A percentile compares a stretch with the other conserved stretches of the same genome.
These are phyloP conservation scores for Suillus bovinus DNA, from an alignment of 768 basidiomycete genomes.

Conservation along the genomic window DNA sequence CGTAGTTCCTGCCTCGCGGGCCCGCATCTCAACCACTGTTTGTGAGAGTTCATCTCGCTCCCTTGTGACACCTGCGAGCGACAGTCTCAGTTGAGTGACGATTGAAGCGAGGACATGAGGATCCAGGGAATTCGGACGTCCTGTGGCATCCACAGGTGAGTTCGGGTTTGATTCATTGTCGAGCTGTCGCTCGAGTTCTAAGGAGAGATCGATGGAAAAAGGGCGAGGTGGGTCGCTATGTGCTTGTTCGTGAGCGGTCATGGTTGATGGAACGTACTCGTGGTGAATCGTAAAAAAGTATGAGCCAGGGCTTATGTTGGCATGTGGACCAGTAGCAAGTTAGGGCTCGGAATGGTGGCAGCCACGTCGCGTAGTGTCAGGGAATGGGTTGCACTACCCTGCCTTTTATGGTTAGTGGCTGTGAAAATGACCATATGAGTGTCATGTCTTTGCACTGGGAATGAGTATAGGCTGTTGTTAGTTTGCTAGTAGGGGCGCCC, in stretches of 20 bases:
- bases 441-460: not conserved
- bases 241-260: conserved; percentile 30
- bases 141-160: conserved; percentile 37
- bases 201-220: conserved; percentile 71
- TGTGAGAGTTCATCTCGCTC: conserved; percentile 70
- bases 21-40: conserved; percentile 48
- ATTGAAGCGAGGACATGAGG: conserved; percentile 76
- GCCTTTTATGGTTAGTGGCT: conserved; percentile 12
- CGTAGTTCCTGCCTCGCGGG: conserved; percentile 58
- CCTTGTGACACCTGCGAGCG: conserved; percentile 59
- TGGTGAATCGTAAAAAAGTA: conserved; percentile 2
- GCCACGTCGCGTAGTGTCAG: conserved; percentile 10
- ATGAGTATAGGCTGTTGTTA: not conserved
- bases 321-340: conserved; percentile 10
- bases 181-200: conserved; percentile 79
- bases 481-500: not conserved
- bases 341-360: conserved; percentile 1
- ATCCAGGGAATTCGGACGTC: conserved; percentile 60
- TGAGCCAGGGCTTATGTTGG: conserved; percentile 11
- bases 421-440: not conserved
- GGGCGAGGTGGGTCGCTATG: conserved; percentile 30
- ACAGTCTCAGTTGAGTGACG: conserved; percentile 69
- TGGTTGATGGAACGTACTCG: conserved; percentile 12
- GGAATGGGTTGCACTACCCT: conserved; percentile 1
- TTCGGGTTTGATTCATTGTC: conserved; percentile 60